Evolutionary conservation across 2,329 filamentous ascomycete species (phyloP), one percentile per base, ranked within the genome.

Genomic region (Purpureocillium takamizusanense): DNA sequence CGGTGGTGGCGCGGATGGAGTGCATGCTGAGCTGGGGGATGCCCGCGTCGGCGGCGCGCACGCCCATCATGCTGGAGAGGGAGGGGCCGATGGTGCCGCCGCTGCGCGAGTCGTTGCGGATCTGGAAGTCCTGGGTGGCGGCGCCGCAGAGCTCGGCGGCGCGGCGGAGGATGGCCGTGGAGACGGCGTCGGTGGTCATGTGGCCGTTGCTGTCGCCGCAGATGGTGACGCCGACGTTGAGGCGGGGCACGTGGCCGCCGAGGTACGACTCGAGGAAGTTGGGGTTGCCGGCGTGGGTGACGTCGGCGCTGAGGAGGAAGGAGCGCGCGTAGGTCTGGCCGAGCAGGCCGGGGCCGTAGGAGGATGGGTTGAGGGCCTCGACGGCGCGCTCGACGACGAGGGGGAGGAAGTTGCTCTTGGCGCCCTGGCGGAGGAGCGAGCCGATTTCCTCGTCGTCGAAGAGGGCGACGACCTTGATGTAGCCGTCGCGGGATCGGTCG

Each of bases 371-470:
- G 37, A 79, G 63, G 4, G 69, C 70, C 58, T 94, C 87, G 39
- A 87, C 76, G 40, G 88, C 78, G 44, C 90, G 84, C 64, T 94
- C 86, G 42, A 97, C 75, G 17, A 83, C 76, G 29, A 75, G 72
- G 31, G 86, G 83, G 41, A 97, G 73, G 67, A 95, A 94, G 67
- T 95, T 97, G 40, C 86, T 81, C 38, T 76, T 74, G 6, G 92
- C 92, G 43, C 92, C 92, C 65, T 97, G 90, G 40, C 90, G 84
- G 36, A 95, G 77, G 8, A 87, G 71, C 18, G 85, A 94, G 43
- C 92, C 92, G 44, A 98, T 94, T 61, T 98, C 92, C 61, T 98
- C 92, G 53, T 95, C 85, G 56, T 97, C 92, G 54, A 97, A 97
- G 51, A 95, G 81, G n/a, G 83, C 88, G 28, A 92, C 86, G 39